Percentiles rank a stretch among this genome's conserved stretches.
Conservation (phyloP, 1,284 basidiomycete species). For the Ustilago crameri region DNA sequence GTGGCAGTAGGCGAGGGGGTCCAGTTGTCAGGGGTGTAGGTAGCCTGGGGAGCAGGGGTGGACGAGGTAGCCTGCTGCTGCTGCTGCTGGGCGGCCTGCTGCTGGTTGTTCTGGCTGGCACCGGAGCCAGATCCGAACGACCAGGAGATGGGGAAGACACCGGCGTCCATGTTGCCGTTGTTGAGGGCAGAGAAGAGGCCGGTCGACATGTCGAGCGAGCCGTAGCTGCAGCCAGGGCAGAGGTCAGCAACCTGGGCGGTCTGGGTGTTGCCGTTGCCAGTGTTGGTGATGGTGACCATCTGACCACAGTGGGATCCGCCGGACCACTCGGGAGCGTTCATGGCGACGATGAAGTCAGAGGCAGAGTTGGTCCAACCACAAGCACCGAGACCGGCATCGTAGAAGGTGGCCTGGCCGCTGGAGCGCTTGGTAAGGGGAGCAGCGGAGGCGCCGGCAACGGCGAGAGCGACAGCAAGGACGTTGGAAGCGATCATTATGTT, state of each 20-base stretch:
- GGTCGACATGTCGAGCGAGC: conserved; percentile 80
- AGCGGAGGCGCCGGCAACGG: conserved; percentile 54
- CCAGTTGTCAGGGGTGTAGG: conserved; percentile 15
- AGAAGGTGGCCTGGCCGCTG: conserved; percentile 58
- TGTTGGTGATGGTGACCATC: conserved; percentile 75
- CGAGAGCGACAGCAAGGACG: conserved; percentile 47
- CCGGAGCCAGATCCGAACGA: conserved; percentile 40
- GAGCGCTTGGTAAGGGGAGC: conserved; percentile 47
- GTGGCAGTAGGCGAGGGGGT: conserved; percentile 18
- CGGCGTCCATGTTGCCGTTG: conserved; percentile 60
- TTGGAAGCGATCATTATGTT: conserved; percentile 58
- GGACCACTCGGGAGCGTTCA: conserved; percentile 61
- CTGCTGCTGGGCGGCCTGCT: conserved; percentile 38
- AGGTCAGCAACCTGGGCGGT: conserved; percentile 76
- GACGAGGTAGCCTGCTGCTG: conserved; percentile 29
- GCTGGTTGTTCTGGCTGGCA: conserved; percentile 42
- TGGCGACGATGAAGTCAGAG: conserved; percentile 62
- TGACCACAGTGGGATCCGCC: conserved; percentile 72
- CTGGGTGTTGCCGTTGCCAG: conserved; percentile 73
- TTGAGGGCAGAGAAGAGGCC: conserved; percentile 75
- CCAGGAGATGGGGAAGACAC: conserved; percentile 64
- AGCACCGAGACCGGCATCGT: conserved; percentile 54
- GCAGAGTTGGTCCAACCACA: conserved; percentile 52
- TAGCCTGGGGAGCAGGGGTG: conserved; percentile 25
- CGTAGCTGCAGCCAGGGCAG: conserved; percentile 79